Base-by-base conservation (phyloP, 164 flowering plant genomes). In the Brasenia schreberi region DNA sequence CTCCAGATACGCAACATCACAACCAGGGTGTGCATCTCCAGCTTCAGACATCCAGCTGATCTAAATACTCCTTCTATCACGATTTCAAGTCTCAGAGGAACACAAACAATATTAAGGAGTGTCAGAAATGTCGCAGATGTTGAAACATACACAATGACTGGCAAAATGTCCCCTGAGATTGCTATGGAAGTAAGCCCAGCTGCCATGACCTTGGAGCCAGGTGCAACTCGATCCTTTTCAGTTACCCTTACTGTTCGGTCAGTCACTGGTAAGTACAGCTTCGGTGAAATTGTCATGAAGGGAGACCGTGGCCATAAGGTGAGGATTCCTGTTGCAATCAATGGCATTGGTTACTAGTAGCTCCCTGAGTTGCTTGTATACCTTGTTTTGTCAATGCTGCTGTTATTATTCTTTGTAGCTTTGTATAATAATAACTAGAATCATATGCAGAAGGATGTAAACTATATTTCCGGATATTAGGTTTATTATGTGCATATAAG, bases 301-400 rank as follows among this genome's bases (percentile, higher is more conserved):
- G 99, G 99, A 4, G 91, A 84, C 76, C 71, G 93, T 71, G 95
- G 99, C 64, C 99, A 94, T 79, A 91, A 82, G 78, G 99, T 94
- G 58, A 78, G 87, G 73, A 83, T 94, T 69, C 99, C 97, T 7
- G 97, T 94, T 4, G 92, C 87, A 18, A 97, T 88, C 7, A 88
- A 89, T 95, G 98, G 89, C 64, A 86, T 61, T 18, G 33, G 63
- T 61, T 11, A 18, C 33, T 61, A 61, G 63, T 14, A 9, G 56
- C 56, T 49, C 16, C 56, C 16, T 49, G 16, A 49, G 16, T 9
- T 49, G 5, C 56, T 49, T 49, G 16, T 33, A 49, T 9, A 5
- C 16, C 56, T 14, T 9, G 56, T 14, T 49, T 49, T 49, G 16
- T 49, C 56, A 12, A 49, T 49, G 56, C 16, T 49, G 56, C 39